Conservation (phyloP, 257 asterid genomes). For the Petunia secreta region DNA sequence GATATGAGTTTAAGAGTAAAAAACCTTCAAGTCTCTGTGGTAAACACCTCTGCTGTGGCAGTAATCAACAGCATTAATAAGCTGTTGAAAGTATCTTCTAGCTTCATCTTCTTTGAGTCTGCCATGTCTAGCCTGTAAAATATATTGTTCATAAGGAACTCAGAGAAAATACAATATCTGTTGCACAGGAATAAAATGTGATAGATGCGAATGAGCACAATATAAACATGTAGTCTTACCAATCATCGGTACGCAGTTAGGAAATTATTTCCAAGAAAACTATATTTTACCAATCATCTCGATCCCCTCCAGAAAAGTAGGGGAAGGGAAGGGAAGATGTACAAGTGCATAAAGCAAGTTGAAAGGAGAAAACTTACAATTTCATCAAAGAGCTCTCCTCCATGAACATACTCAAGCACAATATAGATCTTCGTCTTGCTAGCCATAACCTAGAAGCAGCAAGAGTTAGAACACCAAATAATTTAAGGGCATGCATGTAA, state of each 20-base stretch:
- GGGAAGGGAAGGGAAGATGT: not conserved
- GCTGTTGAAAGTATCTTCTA: conserved; percentile 76
- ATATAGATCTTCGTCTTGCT: conserved; percentile 83
- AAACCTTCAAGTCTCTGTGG: conserved; percentile 87
- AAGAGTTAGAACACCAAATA: not conserved
- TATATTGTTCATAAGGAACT: conserved; percentile 20
- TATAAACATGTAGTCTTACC: not conserved
- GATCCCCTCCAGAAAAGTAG: not conserved
- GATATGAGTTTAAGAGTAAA: conserved; percentile 12
- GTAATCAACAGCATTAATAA: conserved; percentile 82
- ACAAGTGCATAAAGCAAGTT: conserved; percentile 1
- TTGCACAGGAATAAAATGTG: not conserved
- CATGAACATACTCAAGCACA: conserved; percentile 75
- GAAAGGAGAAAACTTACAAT: conserved; percentile 51
- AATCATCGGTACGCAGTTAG: too few species aligned
- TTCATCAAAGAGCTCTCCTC: conserved; percentile 88
- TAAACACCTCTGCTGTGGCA: conserved; percentile 90
- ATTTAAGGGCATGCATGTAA: not conserved
- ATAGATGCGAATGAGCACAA: not conserved
- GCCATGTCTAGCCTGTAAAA: conserved; percentile 63
- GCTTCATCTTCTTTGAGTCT: conserved; percentile 74
- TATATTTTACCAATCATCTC: not conserved
- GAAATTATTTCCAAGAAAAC: not conserved
- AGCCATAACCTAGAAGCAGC: conserved; percentile 64
- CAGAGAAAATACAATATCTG: not conserved